Evolutionary conservation across 1,139 yeast genomes (phyloP).

Genomic region (Diutina siamensis): DNA sequence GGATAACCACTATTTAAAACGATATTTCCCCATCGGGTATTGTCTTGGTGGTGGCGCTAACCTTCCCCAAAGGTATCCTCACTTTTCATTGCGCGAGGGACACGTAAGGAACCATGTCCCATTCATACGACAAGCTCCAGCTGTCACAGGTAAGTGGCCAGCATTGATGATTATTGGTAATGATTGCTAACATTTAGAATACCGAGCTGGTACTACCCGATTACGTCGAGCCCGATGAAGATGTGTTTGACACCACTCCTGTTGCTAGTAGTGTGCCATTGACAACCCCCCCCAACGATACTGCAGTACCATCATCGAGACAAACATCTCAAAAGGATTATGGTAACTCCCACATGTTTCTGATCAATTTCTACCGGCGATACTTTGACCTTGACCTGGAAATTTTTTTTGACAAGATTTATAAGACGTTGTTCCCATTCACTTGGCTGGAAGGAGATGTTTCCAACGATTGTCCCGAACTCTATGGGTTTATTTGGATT

Average conservation of each 20-base stretch:
- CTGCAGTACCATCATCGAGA: background rate
- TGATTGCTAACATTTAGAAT: background rate
- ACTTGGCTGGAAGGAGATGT: conserved; percentile 17
- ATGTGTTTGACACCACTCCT: background rate
- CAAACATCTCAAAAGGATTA: background rate
- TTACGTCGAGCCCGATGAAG: conserved; percentile 5
- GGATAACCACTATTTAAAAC: too few species aligned
- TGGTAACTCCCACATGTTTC: conserved; percentile 29
- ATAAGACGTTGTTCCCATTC: conserved; percentile 35
- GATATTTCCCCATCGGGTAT: too few species aligned
- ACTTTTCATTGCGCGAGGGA: too few species aligned
- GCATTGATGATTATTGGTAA: too few species aligned
- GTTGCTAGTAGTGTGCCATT: background rate
- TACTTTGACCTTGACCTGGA: conserved; percentile 56
- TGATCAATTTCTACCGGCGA: conserved; percentile 43
- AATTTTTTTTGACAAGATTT: conserved; percentile 39
- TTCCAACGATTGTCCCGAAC: conserved; percentile 36
- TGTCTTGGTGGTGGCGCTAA: too few species aligned
- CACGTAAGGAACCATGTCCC: background rate
- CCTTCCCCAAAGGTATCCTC: too few species aligned
- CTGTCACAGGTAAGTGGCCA: background rate
- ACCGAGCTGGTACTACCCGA: conserved; percentile 3
- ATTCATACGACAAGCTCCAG: background rate
- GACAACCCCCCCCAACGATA: background rate
- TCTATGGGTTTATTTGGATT: conserved; percentile 81